Percentiles rank a stretch among this genome's conserved stretches.
These are phyloP conservation scores for Ashbya aceris DNA, from an alignment of 1,139 yeast genomes.

Conservation along the genomic window DNA sequence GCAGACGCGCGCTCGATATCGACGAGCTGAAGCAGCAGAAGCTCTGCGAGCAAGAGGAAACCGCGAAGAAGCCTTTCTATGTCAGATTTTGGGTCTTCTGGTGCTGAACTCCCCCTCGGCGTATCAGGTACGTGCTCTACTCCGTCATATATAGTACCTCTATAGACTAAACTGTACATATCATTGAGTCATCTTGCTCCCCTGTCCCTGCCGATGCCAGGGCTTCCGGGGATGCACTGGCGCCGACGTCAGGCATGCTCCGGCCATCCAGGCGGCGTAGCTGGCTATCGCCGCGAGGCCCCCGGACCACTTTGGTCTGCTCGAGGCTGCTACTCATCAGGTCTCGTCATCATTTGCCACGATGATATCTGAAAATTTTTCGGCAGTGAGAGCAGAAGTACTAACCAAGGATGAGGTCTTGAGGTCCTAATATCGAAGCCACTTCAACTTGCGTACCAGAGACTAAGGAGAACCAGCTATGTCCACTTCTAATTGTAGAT, in stretches of 20 bases:
- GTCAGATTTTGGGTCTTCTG: conserved; percentile 45
- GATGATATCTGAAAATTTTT: neutral
- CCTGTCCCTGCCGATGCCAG: no score
- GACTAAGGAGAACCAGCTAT: conserved; percentile 27
- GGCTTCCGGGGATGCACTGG: no score
- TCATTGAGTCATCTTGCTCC: no score
- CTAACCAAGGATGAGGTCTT: neutral
- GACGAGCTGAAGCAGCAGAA: conserved; percentile 58
- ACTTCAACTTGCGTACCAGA: neutral
- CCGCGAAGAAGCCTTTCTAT: conserved; percentile 44
- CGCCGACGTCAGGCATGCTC: no score
- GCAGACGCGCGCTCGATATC: conserved; percentile 59
- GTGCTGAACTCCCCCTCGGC: conserved; percentile 34
- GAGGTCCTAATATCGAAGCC: neutral
- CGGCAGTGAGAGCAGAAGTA: neutral
- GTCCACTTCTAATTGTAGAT: conserved; percentile 91
- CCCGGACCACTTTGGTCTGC: no score
- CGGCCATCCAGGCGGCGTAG: no score
- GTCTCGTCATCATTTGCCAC: neutral
- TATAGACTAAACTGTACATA: no score
- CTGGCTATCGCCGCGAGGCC: no score
- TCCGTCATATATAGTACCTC: no score
- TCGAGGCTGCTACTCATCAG: no score
- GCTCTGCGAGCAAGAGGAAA: conserved; percentile 47
- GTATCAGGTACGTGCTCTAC: no score